Evolutionary conservation across 306 rosid species (phyloP), one percentile per base, ranked within the genome.

Genomic region (Myrica gale): DNA sequence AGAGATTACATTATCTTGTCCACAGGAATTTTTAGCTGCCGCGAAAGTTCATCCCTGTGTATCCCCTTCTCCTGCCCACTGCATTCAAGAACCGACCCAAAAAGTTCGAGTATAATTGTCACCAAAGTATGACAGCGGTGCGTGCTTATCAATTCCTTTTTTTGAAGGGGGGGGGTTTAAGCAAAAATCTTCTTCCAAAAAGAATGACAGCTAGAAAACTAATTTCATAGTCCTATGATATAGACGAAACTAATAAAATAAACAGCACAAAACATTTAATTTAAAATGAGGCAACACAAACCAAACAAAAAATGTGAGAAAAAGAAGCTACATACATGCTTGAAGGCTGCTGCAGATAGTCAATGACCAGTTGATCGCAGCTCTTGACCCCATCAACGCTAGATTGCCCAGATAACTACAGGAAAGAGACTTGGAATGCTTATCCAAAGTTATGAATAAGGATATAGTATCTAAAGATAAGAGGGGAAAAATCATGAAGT

Each of bases 331-430:
- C 16, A 16, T 15, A 90, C 99, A 80, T 81, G 90, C 85, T 86
- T 47, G 96, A 88, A 75, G 92, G 97, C 82, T 89, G 94, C 71
- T 86, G 82, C 76, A 96, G 84, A 83, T 90, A 92, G 65, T 92
- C 96, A 5, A 89, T 75, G 68, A 96, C 88, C 84, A 90, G 77
- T 71, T 96, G 90, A 82, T 87, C 90, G 73, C 83, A 78, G 70
- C 86, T 85, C 86, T 88, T 88, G 48, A 79, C 82, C 43, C 85
- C 99, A 88, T 89, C 94, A 68, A 74, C 63, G 58, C 88, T 84
- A 72, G 76, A 74, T 74, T 86, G 90, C 58, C 86, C 87, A 72
- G 89, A 82, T 50, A 60, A 75, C 99, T 96, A 81, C 77, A 85
- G 70, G 10, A 79, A 50, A 23, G 54, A 69, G 68, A 74, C 78